Evolutionary conservation across 805 yeast species (phyloP).

Genomic region (Saccharomyces paradoxus): DNA sequence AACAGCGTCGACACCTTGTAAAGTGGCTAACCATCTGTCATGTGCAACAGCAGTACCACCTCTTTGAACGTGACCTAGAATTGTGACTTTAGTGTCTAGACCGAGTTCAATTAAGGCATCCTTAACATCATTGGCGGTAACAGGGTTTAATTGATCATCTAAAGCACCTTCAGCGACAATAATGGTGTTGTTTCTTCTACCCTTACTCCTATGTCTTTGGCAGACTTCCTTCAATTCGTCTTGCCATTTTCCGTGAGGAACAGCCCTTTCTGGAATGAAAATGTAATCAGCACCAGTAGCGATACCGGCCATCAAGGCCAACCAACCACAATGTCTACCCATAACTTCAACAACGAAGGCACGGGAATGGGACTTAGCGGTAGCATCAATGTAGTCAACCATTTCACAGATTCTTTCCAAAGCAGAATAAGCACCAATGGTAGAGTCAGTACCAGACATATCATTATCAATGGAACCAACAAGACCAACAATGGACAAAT

Average conservation of each 20-base stretch:
- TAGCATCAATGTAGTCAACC: constrained; percentile 94
- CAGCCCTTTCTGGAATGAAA: constrained; percentile 91
- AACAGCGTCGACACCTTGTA: constrained; percentile 97
- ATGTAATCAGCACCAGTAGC: constrained; percentile 94
- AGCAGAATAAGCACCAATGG: constrained; percentile 94
- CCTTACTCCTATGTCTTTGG: constrained; percentile 69
- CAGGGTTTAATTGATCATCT: constrained; percentile 70
- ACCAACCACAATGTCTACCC: constrained; percentile 99
- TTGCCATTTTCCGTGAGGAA: constrained; percentile 66
- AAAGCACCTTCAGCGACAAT: constrained; percentile 98
- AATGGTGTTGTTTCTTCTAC: constrained; percentile 90
- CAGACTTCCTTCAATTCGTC: constrained; percentile 71
- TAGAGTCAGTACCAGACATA: constrained; percentile 93
- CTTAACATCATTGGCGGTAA: constrained; percentile 72
- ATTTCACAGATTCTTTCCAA: constrained; percentile 86
- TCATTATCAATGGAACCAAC: constrained; percentile 98
- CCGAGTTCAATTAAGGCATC: constrained; percentile 77
- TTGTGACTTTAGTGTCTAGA: constrained; percentile 89
- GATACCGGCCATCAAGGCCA: constrained; percentile 94
- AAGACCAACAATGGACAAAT: constrained; percentile 80
- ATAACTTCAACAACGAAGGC: constrained; percentile 97
- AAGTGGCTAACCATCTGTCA: constrained; percentile 83
- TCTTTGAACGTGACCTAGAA: constrained; percentile 95
- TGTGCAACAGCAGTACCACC: constrained; percentile 98
- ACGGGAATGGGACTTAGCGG: constrained; percentile 93